phyloP scores from a whole-genome alignment of 2,329 filamentous ascomycete genomes.

The Penicillium verrucosum region DNA sequence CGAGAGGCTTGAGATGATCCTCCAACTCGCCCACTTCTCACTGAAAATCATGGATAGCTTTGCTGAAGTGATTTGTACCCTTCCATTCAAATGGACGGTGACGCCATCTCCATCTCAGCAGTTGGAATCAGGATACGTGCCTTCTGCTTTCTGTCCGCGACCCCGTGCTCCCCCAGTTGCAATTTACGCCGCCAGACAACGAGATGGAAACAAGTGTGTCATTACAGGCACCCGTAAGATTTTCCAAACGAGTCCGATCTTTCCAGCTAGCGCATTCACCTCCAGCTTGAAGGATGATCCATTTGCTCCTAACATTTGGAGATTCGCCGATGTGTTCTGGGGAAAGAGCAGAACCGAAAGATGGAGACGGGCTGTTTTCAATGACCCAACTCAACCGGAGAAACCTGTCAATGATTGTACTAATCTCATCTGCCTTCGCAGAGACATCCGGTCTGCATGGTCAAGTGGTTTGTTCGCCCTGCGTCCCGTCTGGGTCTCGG shows the following conservation, averaged over 20 bases:
- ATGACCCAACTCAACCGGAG: background rate
- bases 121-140: background rate
- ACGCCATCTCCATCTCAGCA: background rate
- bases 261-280: background rate
- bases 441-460: slow-evolving; percentile 6
- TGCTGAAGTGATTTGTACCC: background rate
- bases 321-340: slow-evolving; percentile 7
- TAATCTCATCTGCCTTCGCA: slow-evolving; percentile 11
- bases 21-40: slow-evolving; percentile 1
- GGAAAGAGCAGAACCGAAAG: background rate
- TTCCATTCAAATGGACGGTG: slow-evolving; percentile 4
- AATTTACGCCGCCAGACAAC: slow-evolving; percentile 1
- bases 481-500: slow-evolving; percentile 1
- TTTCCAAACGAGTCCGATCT: background rate
- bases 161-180: background rate
- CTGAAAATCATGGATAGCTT: background rate
- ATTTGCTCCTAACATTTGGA: background rate
- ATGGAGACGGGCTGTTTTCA: slow-evolving; percentile 5
- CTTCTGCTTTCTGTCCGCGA: background rate
- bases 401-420: background rate
- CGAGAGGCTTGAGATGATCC: background rate
- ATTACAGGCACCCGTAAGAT: slow-evolving; percentile 5
- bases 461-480: slow-evolving; percentile 4
- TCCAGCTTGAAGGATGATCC: background rate
- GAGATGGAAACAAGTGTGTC: slow-evolving; percentile 8